Conservation (phyloP, 306 rosid genomes). For the Trifolium pratense region DNA sequence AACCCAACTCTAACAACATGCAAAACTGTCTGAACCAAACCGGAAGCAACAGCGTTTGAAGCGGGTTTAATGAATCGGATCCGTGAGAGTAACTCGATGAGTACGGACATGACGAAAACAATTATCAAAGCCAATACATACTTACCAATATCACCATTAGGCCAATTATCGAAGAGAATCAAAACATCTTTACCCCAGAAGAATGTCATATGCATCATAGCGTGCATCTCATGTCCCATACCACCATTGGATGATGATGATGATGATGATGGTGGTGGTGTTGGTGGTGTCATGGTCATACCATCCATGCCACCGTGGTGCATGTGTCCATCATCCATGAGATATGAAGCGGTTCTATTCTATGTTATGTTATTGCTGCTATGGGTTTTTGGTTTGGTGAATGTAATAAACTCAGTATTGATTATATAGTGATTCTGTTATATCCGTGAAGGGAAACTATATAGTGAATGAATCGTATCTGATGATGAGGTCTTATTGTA, state of each 20-base stretch:
- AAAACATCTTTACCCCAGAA: constrained; percentile 72
- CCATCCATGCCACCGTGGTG: constrained; percentile 38
- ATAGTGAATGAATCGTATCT: too few relatives aligned
- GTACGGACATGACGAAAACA: constrained; percentile 57
- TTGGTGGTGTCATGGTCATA: constrained; percentile 4
- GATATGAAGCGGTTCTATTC: not conserved
- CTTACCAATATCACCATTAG: constrained; percentile 60
- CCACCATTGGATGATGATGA: constrained; percentile 29
- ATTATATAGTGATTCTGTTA: not conserved
- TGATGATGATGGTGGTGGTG: constrained; percentile 14
- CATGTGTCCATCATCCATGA: constrained; percentile 39
- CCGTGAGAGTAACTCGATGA: constrained; percentile 61
- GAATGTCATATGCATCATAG: constrained; percentile 83
- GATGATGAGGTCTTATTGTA: too few relatives aligned
- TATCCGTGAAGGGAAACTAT: not conserved
- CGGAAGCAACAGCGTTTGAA: constrained; percentile 41
- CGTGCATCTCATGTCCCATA: constrained; percentile 33
- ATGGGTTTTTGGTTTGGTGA: not conserved
- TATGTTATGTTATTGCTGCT: too few relatives aligned
- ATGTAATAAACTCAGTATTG: not conserved
- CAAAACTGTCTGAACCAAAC: constrained; percentile 59
- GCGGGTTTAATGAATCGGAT: constrained; percentile 54
- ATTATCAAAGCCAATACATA: constrained; percentile 58
- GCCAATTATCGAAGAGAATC: constrained; percentile 72
- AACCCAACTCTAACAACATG: constrained; percentile 64